Evolutionary conservation across 176 grass and related monocot genomes (phyloP), one percentile per base, ranked within the genome.

Genomic region (Themeda triandra): DNA sequence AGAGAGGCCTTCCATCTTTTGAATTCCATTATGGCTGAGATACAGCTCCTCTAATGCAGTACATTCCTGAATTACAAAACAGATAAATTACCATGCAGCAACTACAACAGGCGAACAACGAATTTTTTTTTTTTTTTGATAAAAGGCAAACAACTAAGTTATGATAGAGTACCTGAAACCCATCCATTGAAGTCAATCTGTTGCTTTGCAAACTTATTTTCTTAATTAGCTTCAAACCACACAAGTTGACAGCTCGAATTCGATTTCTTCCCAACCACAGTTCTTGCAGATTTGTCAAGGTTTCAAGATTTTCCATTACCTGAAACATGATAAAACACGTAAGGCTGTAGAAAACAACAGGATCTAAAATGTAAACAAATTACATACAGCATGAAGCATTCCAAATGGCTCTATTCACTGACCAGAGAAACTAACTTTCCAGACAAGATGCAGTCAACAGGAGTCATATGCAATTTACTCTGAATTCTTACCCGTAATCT

Each of bases 191-290:
- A 66, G 84, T 92, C 63, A 96, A 66, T 64, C 93, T 90, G 75
- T 99, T 99, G 88, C 96, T 99, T 79, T 99, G 96, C 69, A 99
- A 89, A 75, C 96, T 96, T 80, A 99, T 45, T 89, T 92, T 96
- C 90, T 90, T 92, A 48, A 99, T 99, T 32, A 82, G 87, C 80
- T 91, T 96, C 87, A 96, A 91, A 39, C 96, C 88, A 84, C 93
- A 94, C 84, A 99, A 86, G 71, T 96, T 96, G 62, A 96, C 82
- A 46, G 79, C 84, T 78, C 78, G 79, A 42, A 99, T 99, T 73
- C 93, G 87, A 48, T 99, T 99, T 91, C 89, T 86, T 84, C 93
- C 96, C 58, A 99, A 83, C 96, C 96, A 99, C 32, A 99, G 73
- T 59, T 96, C 96, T 81, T 91, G 83, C 31, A 99, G 88, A 74